Percentiles rank a stretch among this genome's conserved stretches.
phyloP scores from a whole-genome alignment of 2,329 filamentous ascomycete species.

The Tolypocladium paradoxum region DNA sequence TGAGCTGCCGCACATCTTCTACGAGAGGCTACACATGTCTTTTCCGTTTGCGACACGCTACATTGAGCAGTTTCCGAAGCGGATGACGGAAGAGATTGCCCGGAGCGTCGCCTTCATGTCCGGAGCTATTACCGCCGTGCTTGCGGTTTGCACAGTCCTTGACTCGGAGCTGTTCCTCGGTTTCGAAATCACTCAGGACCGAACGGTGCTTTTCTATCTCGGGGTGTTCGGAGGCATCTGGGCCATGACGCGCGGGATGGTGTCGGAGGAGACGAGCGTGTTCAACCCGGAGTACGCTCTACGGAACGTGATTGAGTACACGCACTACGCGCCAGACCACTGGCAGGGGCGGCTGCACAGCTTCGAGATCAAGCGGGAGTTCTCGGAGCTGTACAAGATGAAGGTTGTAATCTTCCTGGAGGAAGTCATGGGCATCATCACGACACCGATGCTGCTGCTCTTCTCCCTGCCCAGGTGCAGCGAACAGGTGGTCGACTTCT shows the following conservation, averaged over 20 bases:
- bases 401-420: constrained; percentile 87
- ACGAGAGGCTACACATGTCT: constrained; percentile 85
- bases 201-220: constrained; percentile 85
- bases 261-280: constrained; percentile 79
- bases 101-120: constrained; percentile 80
- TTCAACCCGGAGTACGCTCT: constrained; percentile 89
- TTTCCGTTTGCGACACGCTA: constrained; percentile 88
- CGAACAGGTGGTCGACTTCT: constrained; percentile 93
- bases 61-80: constrained; percentile 91
- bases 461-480: constrained; percentile 78
- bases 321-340: constrained; percentile 79
- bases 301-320: constrained; percentile 81
- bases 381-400: constrained; percentile 81
- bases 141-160: constrained; percentile 73
- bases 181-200: constrained; percentile 83
- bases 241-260: constrained; percentile 69
- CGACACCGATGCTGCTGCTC: constrained; percentile 82
- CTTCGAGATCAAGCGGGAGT: constrained; percentile 85
- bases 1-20: constrained; percentile 84
- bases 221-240: constrained; percentile 74
- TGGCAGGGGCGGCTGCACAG: constrained; percentile 89
- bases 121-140: constrained; percentile 75
- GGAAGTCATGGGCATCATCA: constrained; percentile 83
- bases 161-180: constrained; percentile 84
- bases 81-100: constrained; percentile 78